phyloP scores from a whole-genome alignment of 1,139 yeast genomes.

The Diutina mesorugosa region DNA sequence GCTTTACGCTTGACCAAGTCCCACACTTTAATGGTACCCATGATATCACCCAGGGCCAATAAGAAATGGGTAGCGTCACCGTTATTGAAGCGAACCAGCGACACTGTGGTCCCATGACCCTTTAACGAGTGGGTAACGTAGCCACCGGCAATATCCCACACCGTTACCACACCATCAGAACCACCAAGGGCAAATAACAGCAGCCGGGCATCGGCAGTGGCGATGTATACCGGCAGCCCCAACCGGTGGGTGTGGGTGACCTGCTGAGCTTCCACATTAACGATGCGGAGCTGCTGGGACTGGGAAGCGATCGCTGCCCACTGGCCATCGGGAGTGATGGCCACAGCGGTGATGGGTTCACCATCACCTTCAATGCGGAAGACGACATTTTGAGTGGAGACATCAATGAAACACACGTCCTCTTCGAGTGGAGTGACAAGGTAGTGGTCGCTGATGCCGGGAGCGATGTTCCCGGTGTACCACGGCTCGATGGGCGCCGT shows the following conservation, averaged over 20 bases:
- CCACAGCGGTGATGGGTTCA: constrained; percentile 64
- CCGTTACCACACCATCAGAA: constrained; percentile 84
- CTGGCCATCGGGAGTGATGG: constrained; percentile 64
- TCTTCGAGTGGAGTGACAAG: constrained; percentile 76
- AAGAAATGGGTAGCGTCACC: constrained; percentile 71
- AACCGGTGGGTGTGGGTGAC: constrained; percentile 44
- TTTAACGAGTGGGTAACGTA: constrained; percentile 80
- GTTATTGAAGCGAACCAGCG: constrained; percentile 52
- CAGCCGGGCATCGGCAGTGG: constrained; percentile 68
- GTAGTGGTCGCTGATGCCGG: constrained; percentile 39
- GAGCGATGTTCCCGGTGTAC: constrained; percentile 67
- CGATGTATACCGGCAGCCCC: constrained; percentile 71
- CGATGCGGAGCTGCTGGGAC: constrained; percentile 69
- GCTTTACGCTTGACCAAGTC: constrained; percentile 75
- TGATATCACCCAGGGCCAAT: constrained; percentile 77
- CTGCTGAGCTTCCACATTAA: constrained; percentile 31
- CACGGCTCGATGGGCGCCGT: constrained; percentile 40
- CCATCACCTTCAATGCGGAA: constrained; percentile 75
- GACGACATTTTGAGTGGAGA: constrained; percentile 42
- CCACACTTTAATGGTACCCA: constrained; percentile 83
- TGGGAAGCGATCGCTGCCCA: constrained; percentile 67
- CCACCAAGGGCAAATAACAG: constrained; percentile 89
- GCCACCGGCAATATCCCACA: constrained; percentile 87
- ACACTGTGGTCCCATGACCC: constrained; percentile 91
- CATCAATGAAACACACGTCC: constrained; percentile 58